These are phyloP conservation scores for Quercus rubra DNA, from an alignment of 306 rosid genomes.

Conservation along the genomic window DNA sequence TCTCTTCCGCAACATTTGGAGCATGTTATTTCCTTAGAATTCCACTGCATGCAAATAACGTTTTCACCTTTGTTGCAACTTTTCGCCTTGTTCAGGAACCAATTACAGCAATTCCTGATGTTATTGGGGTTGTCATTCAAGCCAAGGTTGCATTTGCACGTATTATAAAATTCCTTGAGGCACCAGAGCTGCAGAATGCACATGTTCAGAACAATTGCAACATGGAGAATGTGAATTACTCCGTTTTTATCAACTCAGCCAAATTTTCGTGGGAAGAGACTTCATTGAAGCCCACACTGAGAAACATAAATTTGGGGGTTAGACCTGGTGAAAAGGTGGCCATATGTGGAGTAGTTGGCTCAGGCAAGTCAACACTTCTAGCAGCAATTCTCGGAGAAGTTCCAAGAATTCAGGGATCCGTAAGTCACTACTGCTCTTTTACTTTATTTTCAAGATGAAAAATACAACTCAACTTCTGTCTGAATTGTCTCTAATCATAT, in stretches of 20 bases:
- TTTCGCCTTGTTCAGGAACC: slow-evolving; percentile 80
- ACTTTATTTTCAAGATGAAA: not conserved
- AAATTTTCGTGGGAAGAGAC: slow-evolving; percentile 68
- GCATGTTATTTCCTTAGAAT: slow-evolving; percentile 56
- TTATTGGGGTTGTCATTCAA: slow-evolving; percentile 60
- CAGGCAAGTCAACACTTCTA: slow-evolving; percentile 79
- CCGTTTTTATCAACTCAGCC: slow-evolving; percentile 44
- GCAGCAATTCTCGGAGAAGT: slow-evolving; percentile 74
- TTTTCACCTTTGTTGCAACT: slow-evolving; percentile 75
- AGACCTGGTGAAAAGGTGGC: slow-evolving; percentile 59
- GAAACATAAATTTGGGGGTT: slow-evolving; percentile 48
- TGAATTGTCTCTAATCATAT: not conserved
- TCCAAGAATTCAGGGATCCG: slow-evolving; percentile 50
- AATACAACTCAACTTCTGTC: not conserved
- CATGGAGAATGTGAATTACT: slow-evolving; percentile 9
- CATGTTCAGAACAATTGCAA: slow-evolving; percentile 14
- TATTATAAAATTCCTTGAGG: slow-evolving; percentile 54
- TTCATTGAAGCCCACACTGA: slow-evolving; percentile 43
- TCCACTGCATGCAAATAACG: slow-evolving; percentile 74
- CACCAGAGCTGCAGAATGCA: slow-evolving; percentile 52
- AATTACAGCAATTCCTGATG: slow-evolving; percentile 47
- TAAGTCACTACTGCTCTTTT: slow-evolving; percentile 27
- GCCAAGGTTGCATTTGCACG: slow-evolving; percentile 69
- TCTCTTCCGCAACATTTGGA: slow-evolving; percentile 65
- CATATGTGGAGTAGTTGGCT: slow-evolving; percentile 83